Conservation (phyloP, 1,284 basidiomycete species). For the Omphalotus olearius region DNA sequence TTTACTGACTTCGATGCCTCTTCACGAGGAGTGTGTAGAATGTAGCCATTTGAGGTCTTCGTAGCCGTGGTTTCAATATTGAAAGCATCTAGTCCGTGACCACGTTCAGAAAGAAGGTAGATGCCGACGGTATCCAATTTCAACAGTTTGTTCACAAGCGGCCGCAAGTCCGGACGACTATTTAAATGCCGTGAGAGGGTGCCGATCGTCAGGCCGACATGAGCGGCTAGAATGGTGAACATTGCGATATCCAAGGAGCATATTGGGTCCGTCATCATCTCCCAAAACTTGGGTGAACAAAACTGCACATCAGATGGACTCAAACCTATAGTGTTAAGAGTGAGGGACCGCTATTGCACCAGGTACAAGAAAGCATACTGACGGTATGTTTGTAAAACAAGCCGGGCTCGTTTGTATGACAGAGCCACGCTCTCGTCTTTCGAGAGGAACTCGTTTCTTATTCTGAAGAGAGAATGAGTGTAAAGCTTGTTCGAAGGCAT, state of each 20-base stretch:
- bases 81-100: conserved; percentile 55
- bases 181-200: conserved; percentile 44
- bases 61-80: conserved; percentile 60
- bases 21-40: conserved; percentile 49
- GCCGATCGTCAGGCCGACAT: conserved; percentile 45
- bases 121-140: conserved; percentile 46
- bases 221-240: conserved; percentile 44
- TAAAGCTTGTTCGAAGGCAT: conserved; percentile 34
- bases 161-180: conserved; percentile 41
- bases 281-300: conserved; percentile 44
- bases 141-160: conserved; percentile 39
- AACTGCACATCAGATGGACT: conserved; percentile 39
- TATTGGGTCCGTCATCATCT: conserved; percentile 46
- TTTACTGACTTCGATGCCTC: conserved; percentile 50
- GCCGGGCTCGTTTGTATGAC: conserved; percentile 42
- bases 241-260: conserved; percentile 42
- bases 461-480: conserved; percentile 41
- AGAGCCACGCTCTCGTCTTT: conserved; percentile 41
- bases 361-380: conserved; percentile 17
- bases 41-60: conserved; percentile 40
- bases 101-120: conserved; percentile 50
- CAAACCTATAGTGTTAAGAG: conserved; percentile 27
- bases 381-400: conserved; percentile 46
- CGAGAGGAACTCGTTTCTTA: conserved; percentile 37
- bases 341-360: conserved; percentile 3